Percentiles rank a stretch among this genome's conserved stretches.
Conservation (phyloP, 2,329 filamentous ascomycete genomes). For the Cladosporium halotolerans region DNA sequence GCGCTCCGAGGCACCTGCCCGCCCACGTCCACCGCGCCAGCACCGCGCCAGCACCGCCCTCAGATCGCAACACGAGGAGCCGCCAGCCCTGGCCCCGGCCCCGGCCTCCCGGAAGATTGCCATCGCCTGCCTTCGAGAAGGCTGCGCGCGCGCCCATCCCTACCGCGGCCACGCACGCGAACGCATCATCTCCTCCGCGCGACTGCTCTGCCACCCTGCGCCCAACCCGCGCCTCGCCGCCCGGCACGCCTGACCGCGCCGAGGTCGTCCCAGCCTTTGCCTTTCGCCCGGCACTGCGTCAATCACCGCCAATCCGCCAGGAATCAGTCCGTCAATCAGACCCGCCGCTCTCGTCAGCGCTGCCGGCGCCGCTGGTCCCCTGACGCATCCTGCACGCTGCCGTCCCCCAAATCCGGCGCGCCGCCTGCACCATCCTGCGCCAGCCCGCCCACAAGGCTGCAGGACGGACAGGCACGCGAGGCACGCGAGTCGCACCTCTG, state of each 20-base stretch:
- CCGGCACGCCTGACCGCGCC: too few species aligned
- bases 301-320: too few species aligned
- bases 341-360: too few species aligned
- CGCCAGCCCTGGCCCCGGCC: constrained; percentile 2
- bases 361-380: too few species aligned
- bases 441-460: constrained; percentile 8
- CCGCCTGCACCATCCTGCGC: constrained; percentile 1
- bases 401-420: not conserved
- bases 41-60: not conserved
- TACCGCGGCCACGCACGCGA: constrained; percentile 8
- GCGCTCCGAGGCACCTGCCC: too few species aligned
- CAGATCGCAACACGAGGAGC: constrained; percentile 11
- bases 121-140: not conserved
- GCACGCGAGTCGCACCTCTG: not conserved
- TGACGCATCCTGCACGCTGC: not conserved
- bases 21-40: not conserved
- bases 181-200: not conserved
- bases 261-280: too few species aligned
- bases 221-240: not conserved
- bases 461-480: constrained; percentile 1
- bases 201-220: not conserved
- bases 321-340: too few species aligned
- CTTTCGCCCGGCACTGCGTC: too few species aligned
- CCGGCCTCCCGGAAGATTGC: constrained; percentile 9
- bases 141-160: not conserved